phyloP scores from a whole-genome alignment of 2,329 filamentous ascomycete genomes.

The Penicillium griseofulvum region DNA sequence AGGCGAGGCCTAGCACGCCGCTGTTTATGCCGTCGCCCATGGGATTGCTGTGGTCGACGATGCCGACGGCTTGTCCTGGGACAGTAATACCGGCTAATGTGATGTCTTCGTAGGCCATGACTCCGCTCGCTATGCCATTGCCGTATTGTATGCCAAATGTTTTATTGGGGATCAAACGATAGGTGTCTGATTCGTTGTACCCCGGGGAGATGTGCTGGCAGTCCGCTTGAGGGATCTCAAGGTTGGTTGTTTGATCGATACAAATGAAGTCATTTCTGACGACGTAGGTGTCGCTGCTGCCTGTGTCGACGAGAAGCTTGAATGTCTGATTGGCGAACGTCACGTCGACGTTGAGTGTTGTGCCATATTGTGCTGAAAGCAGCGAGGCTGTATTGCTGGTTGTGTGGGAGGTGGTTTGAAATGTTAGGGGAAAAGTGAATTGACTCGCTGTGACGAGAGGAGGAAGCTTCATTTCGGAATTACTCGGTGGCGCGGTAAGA shows the following conservation, averaged over 20 bases:
- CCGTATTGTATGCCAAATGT: slow-evolving; percentile 28
- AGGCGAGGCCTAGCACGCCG: slow-evolving; percentile 54
- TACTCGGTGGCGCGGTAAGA: background rate
- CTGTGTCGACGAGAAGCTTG: slow-evolving; percentile 47
- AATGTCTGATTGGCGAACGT: slow-evolving; percentile 35
- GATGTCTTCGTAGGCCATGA: slow-evolving; percentile 25
- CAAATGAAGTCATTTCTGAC: slow-evolving; percentile 36
- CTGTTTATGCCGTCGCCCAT: slow-evolving; percentile 47
- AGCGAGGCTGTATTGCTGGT: slow-evolving; percentile 7
- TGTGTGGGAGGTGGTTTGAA: background rate
- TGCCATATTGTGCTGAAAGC: slow-evolving; percentile 16
- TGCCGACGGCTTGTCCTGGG: slow-evolving; percentile 46
- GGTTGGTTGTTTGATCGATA: slow-evolving; percentile 33
- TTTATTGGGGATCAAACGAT: slow-evolving; percentile 16
- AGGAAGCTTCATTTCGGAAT: background rate
- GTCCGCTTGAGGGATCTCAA: slow-evolving; percentile 41
- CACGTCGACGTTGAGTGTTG: slow-evolving; percentile 20
- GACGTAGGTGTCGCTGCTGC: slow-evolving; percentile 51
- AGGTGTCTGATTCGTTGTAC: slow-evolving; percentile 19
- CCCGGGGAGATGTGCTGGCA: slow-evolving; percentile 21
- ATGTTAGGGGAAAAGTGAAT: background rate
- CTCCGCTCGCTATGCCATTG: slow-evolving; percentile 22
- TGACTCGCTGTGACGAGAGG: background rate
- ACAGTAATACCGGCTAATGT: slow-evolving; percentile 46
- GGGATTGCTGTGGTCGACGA: slow-evolving; percentile 46